Evolutionary conservation across 2,329 filamentous ascomycete species (phyloP), one percentile per base, ranked within the genome.

Genomic region (Exophiala sideris): DNA sequence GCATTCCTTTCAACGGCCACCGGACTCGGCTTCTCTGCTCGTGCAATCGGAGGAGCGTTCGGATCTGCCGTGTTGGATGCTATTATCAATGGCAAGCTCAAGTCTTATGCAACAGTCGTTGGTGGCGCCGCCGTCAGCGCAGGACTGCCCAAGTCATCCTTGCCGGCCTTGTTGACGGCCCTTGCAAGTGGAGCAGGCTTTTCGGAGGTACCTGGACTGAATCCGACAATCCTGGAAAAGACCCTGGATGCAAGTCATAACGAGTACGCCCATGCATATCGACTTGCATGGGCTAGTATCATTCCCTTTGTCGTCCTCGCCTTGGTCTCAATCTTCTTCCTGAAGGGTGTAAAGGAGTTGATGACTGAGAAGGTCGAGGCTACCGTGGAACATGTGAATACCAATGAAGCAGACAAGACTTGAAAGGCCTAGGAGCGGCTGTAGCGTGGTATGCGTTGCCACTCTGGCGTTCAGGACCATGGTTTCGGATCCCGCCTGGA

Each of bases 331-430:
- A 71, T 79, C 5, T 67, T 65, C 9, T 71, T 72, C 49, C 61
- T 79, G 64, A 74, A 73, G 46, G 75, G 75, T 0, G 77, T 80
- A 0, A 73, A 71, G 56, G 75, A 79, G 46, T 64, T 79, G 40
- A 80, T 80, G 77, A 80, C 76, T 16, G 77, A 80, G 57, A 73
- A 77, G 64, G 73, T 80, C 7, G 78, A 80, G 64, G 77, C 77
- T 21, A 78, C 75, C 1, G 75, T 80, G 8, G 77, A 80, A 44
- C 41, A 44, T 29, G 41, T 44, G 20, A 44, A 44, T 14, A 24
- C 41, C n/a, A 20, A 11, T n/a, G 41, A 44, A n/a, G 10, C 21
- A 24, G 12, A 32, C 41, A 44, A 44, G 41, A 20, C 41, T 24
- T 24, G 12, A 41, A 9, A 9, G 21, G 14, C 4, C 16, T 20